Conservation (phyloP, 805 yeast genomes). For the Saturnispora ahearnii region DNA sequence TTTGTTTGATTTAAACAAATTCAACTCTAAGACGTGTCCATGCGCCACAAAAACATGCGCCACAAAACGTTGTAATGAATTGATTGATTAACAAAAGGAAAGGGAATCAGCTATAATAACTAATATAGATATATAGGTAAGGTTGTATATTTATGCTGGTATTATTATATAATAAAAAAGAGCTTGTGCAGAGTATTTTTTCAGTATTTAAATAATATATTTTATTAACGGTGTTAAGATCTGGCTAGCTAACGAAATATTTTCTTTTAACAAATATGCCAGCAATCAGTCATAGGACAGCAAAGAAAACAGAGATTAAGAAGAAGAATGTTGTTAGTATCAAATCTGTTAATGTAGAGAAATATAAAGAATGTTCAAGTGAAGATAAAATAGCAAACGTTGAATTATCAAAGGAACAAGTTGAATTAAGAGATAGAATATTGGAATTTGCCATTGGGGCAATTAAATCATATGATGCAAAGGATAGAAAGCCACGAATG, state of each 20-base stretch:
- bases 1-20: not conserved
- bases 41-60: not conserved
- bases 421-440: conserved; percentile 21
- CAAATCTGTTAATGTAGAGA: not conserved
- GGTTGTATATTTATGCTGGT: too few relatives aligned
- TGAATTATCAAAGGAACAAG: conserved; percentile 31
- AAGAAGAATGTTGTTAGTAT: not conserved
- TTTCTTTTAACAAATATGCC: not conserved
- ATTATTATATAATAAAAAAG: too few relatives aligned
- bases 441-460: conserved; percentile 25
- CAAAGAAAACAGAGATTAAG: not conserved
- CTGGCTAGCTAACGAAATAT: not conserved
- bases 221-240: conserved; percentile 7
- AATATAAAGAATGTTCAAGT: conserved; percentile 1
- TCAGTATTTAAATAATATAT: too few relatives aligned
- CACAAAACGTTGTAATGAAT: not conserved
- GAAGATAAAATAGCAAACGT: conserved; percentile 31
- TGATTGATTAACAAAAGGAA: too few relatives aligned
- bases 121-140: too few relatives aligned
- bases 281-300: not conserved
- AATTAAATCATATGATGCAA: conserved; percentile 13
- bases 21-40: not conserved
- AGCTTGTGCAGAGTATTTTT: too few relatives aligned
- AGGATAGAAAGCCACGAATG: conserved; percentile 24
- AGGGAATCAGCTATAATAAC: too few relatives aligned